phyloP scores from a whole-genome alignment of 345 rosid genomes.

The Ceriops decandra region DNA sequence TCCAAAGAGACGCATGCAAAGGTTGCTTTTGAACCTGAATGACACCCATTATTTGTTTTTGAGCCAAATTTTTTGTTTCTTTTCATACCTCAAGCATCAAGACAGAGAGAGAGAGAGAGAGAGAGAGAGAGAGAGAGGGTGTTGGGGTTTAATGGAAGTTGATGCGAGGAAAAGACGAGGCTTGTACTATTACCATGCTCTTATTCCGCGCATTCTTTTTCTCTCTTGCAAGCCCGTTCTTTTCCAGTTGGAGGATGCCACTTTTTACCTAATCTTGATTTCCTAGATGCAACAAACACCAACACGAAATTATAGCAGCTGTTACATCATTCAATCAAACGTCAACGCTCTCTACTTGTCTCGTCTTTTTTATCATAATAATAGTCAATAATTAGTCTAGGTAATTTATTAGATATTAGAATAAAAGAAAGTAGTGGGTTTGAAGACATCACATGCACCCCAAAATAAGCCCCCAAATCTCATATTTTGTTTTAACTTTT shows the following conservation, averaged over 20 bases:
- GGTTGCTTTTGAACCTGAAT: neutral
- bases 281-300: neutral
- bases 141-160: neutral
- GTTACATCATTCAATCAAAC: constrained; percentile 6
- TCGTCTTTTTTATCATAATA: no score
- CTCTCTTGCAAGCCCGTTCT: neutral
- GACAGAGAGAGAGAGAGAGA: neutral
- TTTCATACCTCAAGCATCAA: constrained; percentile 10
- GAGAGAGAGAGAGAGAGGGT: neutral
- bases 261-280: neutral
- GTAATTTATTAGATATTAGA: no score
- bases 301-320: neutral
- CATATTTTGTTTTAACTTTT: no score
- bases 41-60: neutral
- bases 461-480: no score
- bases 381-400: no score
- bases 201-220: neutral
- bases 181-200: neutral
- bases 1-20: neutral
- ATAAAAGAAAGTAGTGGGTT: no score
- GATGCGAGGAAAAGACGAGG: neutral
- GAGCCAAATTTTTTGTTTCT: neutral
- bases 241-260: neutral
- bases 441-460: no score
- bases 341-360: neutral